These are phyloP conservation scores for Aquilaria yunnanensis DNA, from an alignment of 345 rosid genomes.

Conservation along the genomic window DNA sequence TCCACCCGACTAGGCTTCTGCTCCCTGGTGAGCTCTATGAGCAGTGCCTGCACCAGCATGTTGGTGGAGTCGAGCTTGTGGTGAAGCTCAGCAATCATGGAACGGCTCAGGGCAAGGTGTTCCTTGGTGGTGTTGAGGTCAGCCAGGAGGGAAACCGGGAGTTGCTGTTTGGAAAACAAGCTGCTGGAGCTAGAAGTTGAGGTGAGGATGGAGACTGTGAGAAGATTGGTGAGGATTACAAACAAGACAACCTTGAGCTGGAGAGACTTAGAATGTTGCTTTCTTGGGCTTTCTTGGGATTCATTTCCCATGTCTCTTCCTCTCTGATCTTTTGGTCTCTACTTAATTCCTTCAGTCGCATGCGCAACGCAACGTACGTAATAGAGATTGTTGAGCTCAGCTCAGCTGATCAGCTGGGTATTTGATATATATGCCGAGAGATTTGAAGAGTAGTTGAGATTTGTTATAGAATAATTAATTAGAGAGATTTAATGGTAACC, in stretches of 20 bases:
- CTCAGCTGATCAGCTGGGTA: no score
- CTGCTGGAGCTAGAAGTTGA: constrained; percentile 14
- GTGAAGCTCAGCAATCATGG: constrained; percentile 23
- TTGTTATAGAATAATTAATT: neutral
- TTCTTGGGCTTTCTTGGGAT: constrained; percentile 13
- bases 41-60: constrained; percentile 24
- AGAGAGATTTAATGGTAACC: neutral
- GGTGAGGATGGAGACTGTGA: constrained; percentile 30
- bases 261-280: constrained; percentile 14
- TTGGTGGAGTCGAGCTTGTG: constrained; percentile 35
- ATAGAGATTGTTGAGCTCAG: no score
- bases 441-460: neutral
- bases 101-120: constrained; percentile 26
- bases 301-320: constrained; percentile 17
- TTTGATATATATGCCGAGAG: neutral
- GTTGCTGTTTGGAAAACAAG: neutral
- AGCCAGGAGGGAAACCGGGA: constrained; percentile 8
- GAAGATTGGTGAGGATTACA: constrained; percentile 33
- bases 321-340: neutral
- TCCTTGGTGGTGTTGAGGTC: constrained; percentile 29
- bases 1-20: neutral
- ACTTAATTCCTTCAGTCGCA: neutral
- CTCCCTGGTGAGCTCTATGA: constrained; percentile 18
- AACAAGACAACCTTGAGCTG: constrained; percentile 32
- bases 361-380: no score